Base-by-base conservation (phyloP, 1,139 yeast species). In the Geotrichum cucujoidarum region DNA sequence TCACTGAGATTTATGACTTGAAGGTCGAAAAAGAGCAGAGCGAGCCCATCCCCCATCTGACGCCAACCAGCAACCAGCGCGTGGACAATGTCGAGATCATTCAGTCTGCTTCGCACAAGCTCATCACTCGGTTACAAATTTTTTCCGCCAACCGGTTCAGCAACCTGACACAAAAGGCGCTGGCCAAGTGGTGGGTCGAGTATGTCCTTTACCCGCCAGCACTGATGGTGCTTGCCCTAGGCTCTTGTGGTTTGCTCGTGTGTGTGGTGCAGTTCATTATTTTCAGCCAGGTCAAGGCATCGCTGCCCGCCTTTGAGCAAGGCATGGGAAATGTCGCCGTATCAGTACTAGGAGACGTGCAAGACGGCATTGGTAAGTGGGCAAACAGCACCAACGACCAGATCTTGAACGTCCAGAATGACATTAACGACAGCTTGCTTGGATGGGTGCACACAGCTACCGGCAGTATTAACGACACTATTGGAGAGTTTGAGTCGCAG, bases 361-460 rank as follows among this genome's bases (percentile, higher is more conserved):
- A 56, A 10, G 22, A 40, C 11, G 60, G 56, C 5, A 50, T 65
- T 8, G 41, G 49, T 0, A 53, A 56, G 2, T 83, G 90, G 90
- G 66, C 76, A 0, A 62, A 65, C 36, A 66, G 71, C 20, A 76
- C 85, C 0, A 83, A 83, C 56, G 49, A 48, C 1, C 75, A 74
- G 47, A 65, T 83, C 11, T 53, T 58, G 10, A 51, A 57, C 1
- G 70, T 75, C 8, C 78, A 86, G 60, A 45, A 54, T 0, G 61
- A 63, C 3, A 64, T 89, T 33, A 90, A 90, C 62, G 65, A 72
- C 4, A 77, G 82, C 37, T 56, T 88, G 17, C 78, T 90, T 53
- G 87, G 88, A 0, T 77, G 84, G 77, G 73, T 86, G 0, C 71
- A 71, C 48, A 70, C 71, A 2, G 74, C 89, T 0, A 77, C 89